Base-by-base conservation (phyloP, 768 basidiomycete genomes). In the Hypsizygus marmoreus region DNA sequence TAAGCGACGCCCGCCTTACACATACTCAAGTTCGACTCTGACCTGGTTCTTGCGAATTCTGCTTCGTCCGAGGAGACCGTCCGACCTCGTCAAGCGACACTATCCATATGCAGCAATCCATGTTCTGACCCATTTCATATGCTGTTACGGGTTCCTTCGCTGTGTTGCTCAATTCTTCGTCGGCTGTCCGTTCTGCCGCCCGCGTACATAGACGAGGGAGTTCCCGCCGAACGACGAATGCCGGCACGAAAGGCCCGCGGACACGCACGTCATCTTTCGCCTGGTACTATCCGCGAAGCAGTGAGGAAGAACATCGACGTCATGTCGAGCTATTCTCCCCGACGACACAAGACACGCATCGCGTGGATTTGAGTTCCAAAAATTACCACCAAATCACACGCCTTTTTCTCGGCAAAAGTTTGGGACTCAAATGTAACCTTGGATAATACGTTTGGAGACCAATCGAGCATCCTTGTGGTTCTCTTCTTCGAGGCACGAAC, bases 41-140 rank as follows among this genome's bases (percentile, higher is more conserved):
- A 25, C 24, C 43, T 32, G 39, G 38, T 43, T 47, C 29, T 16
- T 40, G 32, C 41, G 19, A 30, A 44, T 35, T 19, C 23, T 26
- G 30, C 49, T 47, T 50, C 45, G 33, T 54, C 53, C 53, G 49
- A 54, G 49, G 45, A 43, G 37, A 17, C 23, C 14, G 9, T 22
- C 33, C 23, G 19, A 31, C 13, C 19, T n/a, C n/a, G n/a, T n/a
- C n/a, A n/a, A n/a, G n/a, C n/a, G n/a, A 40, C 28, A 6, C 30
- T 19, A 10, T 14, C 31, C 25, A n/a, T 20, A 32, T 45, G 33
- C 5, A 45, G 40, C 42, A 24, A 41, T 41, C 22, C 41, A 9
- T 36, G 45, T 54, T 25, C 49, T n/a, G n/a, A n/a, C n/a, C n/a
- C n/a, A n/a, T n/a, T n/a, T n/a, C n/a, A n/a, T n/a, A n/a, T n/a